A percentile compares a stretch with the other conserved stretches of the same genome.
phyloP scores from a whole-genome alignment of 768 basidiomycete species.

The Leccinum barrowsii region DNA sequence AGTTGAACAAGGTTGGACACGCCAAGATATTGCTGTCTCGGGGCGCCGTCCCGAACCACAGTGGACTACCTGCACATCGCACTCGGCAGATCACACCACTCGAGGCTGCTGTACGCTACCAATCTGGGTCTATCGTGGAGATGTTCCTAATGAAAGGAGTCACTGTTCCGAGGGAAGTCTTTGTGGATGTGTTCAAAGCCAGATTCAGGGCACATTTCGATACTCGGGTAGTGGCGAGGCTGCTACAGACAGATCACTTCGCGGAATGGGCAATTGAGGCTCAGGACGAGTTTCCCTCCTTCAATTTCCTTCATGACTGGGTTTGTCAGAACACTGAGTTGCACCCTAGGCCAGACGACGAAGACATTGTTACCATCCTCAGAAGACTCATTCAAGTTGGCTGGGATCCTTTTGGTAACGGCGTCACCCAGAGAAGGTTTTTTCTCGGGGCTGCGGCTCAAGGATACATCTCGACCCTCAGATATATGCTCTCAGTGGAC shows the following conservation, averaged over 20 bases:
- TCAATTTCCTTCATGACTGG: neutral
- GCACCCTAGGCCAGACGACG: neutral
- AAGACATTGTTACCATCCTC: neutral
- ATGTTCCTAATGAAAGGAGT: neutral
- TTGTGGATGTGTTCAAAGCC: neutral
- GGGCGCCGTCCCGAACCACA: neutral
- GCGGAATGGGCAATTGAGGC: neutral
- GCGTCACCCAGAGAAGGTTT: neutral
- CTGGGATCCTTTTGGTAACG: neutral
- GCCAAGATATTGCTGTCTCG: neutral
- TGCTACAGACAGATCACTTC: neutral
- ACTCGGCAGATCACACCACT: neutral
- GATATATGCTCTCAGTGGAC: neutral
- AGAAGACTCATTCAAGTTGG: neutral
- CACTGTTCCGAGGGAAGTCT: neutral
- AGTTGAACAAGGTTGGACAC: neutral
- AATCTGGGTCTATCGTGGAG: neutral
- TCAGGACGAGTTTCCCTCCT: neutral
- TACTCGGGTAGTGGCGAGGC: neutral
- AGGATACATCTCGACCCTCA: neutral
- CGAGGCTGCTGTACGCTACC: neutral
- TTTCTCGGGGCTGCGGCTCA: neutral
- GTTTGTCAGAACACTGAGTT: fast-evolving
- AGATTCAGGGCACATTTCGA: neutral
- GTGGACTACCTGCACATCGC: neutral